Evolutionary conservation across 192 early-diverging fungal genomes (phyloP).

Genomic region (Bifiguratus adelaidae): DNA sequence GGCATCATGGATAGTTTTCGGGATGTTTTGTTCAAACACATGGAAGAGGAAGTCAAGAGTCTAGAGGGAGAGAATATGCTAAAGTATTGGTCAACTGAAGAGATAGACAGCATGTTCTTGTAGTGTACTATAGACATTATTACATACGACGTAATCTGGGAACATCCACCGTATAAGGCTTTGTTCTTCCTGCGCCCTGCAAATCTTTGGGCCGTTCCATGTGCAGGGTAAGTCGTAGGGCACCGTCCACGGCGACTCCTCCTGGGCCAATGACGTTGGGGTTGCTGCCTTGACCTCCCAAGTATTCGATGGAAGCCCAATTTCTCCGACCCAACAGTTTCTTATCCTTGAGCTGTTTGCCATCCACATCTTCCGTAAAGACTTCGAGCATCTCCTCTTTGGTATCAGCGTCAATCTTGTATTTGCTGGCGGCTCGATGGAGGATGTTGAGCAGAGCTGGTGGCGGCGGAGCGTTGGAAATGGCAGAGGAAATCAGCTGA

Average conservation of each 20-base stretch:
- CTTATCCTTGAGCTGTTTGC: conserved; percentile 22
- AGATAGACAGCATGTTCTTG: no score
- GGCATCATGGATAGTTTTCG: no score
- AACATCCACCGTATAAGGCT: conserved; percentile 21
- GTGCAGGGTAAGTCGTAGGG: conserved; percentile 9
- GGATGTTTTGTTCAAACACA: no score
- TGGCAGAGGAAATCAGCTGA: conserved; percentile 73
- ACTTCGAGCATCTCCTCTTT: conserved; percentile 64
- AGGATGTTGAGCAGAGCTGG: conserved; percentile 53
- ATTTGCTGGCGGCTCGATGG: conserved; percentile 43
- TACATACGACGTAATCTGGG: no score
- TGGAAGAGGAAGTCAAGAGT: no score
- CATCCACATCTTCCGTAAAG: conserved; percentile 61
- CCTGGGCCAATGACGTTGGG: not conserved
- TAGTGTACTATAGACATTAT: no score
- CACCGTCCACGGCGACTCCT: not conserved
- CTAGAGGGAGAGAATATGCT: no score
- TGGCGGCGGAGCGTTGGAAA: conserved; percentile 73
- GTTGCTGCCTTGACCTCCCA: not conserved
- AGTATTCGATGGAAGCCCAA: no score
- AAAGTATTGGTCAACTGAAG: no score
- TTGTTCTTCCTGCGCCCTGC: conserved; percentile 23
- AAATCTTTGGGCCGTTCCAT: conserved; percentile 12
- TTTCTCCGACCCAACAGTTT: conserved; percentile 23
- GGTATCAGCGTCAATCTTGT: conserved; percentile 45